A percentile compares a stretch with the other conserved stretches of the same genome.
These are phyloP conservation scores for Penicillium sp. DNA, from an alignment of 2,329 filamentous ascomycete species.

Conservation along the genomic window DNA sequence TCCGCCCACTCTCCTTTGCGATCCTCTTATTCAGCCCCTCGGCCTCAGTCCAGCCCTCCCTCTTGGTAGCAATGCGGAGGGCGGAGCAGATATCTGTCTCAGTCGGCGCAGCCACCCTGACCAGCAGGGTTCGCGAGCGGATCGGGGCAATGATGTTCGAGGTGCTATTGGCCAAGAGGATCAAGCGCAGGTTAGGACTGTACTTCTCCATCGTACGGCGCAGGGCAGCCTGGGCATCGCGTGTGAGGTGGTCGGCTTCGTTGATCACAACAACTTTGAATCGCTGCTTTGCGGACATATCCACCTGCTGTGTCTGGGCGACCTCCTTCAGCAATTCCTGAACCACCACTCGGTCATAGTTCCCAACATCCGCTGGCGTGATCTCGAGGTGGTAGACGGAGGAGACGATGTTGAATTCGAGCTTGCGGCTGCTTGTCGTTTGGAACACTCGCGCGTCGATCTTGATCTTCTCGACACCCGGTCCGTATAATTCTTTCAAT, in stretches of 20 bases:
- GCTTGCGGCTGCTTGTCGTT: slow-evolving; percentile 89
- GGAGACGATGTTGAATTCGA: slow-evolving; percentile 98
- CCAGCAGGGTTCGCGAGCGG: slow-evolving; percentile 80
- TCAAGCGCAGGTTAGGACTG: slow-evolving; percentile 86
- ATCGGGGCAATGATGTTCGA: slow-evolving; percentile 99
- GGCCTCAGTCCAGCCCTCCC: slow-evolving; percentile 76
- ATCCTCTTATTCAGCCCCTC: slow-evolving; percentile 76
- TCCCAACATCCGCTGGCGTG: slow-evolving; percentile 92
- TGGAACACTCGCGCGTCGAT: slow-evolving; percentile 97
- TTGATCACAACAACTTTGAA: slow-evolving; percentile 99
- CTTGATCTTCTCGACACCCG: slow-evolving; percentile 99
- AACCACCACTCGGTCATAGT: slow-evolving; percentile 91
- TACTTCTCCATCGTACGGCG: slow-evolving; percentile 99
- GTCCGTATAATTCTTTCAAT: slow-evolving; percentile 88
- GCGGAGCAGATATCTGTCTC: slow-evolving; percentile 79
- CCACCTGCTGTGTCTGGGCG: slow-evolving; percentile 98
- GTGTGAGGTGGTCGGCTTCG: slow-evolving; percentile 87
- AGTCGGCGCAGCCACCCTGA: slow-evolving; percentile 84
- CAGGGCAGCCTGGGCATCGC: slow-evolving; percentile 92
- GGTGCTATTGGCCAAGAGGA: slow-evolving; percentile 89
- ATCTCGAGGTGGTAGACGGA: slow-evolving; percentile 98
- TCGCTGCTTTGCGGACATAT: slow-evolving; percentile 78
- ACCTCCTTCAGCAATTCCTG: slow-evolving; percentile 97
- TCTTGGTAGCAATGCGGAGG: slow-evolving; percentile 64
- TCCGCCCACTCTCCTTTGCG: slow-evolving; percentile 83